Conservation (phyloP, 2,329 filamentous ascomycete genomes). For the Lachnellula occidentalis region DNA sequence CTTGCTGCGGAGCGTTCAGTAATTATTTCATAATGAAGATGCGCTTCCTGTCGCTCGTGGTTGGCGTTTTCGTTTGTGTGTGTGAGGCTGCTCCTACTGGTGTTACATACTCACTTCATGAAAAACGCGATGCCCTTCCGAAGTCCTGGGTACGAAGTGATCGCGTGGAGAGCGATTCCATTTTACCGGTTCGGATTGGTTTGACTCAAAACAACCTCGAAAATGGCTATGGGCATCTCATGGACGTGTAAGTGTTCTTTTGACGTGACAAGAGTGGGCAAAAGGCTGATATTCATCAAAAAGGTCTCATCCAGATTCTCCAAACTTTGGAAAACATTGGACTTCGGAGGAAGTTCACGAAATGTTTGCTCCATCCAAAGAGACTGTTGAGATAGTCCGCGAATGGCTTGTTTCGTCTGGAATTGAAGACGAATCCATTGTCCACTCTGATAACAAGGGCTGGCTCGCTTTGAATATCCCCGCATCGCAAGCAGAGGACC, state of each 20-base stretch:
- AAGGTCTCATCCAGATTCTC: constrained; percentile 26
- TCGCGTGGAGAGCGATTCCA: constrained; percentile 12
- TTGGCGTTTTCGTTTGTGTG: background rate
- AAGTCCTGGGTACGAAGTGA: constrained; percentile 9
- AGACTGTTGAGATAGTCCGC: constrained; percentile 29
- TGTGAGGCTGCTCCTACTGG: constrained; percentile 11
- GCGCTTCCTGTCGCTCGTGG: no score
- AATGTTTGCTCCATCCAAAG: constrained; percentile 30
- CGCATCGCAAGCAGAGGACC: constrained; percentile 29
- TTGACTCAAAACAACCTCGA: constrained; percentile 18
- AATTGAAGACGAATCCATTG: constrained; percentile 28
- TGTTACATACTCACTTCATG: constrained; percentile 11
- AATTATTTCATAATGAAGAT: no score
- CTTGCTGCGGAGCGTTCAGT: no score
- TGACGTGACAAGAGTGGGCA: background rate
- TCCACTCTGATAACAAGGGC: constrained; percentile 30
- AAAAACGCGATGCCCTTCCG: constrained; percentile 11
- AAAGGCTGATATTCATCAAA: background rate
- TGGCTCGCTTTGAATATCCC: constrained; percentile 34
- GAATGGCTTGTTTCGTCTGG: constrained; percentile 33
- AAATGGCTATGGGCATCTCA: constrained; percentile 14
- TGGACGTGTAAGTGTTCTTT: constrained; percentile 19
- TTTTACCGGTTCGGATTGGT: constrained; percentile 20
- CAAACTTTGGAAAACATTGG: constrained; percentile 34
- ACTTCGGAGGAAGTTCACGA: constrained; percentile 30